Evolutionary conservation across 108 stramenopile genomes (phyloP).

Genomic region (Cylindrotheca closterium): DNA sequence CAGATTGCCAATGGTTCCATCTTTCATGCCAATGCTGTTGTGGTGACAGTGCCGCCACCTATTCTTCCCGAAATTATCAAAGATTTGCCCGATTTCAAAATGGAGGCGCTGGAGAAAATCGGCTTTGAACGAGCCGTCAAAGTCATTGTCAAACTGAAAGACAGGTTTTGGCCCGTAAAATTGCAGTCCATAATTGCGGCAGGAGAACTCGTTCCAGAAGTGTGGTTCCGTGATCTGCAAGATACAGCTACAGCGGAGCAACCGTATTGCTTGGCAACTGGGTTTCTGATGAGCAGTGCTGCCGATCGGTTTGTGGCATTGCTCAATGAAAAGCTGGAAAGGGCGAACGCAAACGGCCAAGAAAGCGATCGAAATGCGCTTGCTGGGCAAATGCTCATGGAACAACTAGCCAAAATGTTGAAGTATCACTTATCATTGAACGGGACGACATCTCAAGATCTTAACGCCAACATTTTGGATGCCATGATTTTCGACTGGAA

Average conservation of each 20-base stretch:
- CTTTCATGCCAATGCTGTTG: constrained; percentile 24
- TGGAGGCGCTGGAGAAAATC: constrained; percentile 18
- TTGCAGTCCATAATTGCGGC: constrained; percentile 28
- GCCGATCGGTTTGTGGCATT: constrained; percentile 26
- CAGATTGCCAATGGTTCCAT: not conserved
- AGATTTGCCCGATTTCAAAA: constrained; percentile 21
- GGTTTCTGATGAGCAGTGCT: constrained; percentile 27
- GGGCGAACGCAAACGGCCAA: not conserved
- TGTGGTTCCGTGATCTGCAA: constrained; percentile 38
- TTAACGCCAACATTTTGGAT: not conserved
- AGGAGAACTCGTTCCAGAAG: constrained; percentile 30
- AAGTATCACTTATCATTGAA: not conserved
- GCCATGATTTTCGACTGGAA: constrained; percentile 28
- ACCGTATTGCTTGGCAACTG: constrained; percentile 12
- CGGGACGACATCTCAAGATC: not conserved
- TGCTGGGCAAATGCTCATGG: constrained; percentile 13
- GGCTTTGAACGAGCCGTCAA: constrained; percentile 40
- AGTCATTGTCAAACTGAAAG: constrained; percentile 19
- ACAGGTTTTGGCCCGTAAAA: constrained; percentile 26
- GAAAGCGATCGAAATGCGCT: not conserved
- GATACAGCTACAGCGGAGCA: not conserved
- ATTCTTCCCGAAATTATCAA: constrained; percentile 8
- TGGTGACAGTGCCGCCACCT: constrained; percentile 41
- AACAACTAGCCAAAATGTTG: constrained; percentile 28
- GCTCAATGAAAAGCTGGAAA: not conserved